A percentile compares a stretch with the other conserved stretches of the same genome.
Conservation (phyloP, 305 asterid genomes). For the Coffea humblotiana region DNA sequence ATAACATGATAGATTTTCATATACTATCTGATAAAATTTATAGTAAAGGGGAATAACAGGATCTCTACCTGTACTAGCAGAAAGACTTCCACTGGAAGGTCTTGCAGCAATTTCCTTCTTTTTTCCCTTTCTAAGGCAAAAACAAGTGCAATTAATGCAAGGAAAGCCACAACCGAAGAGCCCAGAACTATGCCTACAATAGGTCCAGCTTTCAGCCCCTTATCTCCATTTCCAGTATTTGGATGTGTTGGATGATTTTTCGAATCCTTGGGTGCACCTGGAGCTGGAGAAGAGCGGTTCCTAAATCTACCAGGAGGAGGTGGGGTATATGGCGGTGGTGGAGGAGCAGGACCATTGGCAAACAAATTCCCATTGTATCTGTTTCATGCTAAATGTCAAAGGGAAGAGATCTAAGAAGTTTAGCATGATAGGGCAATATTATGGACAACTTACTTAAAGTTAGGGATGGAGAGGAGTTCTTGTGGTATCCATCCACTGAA, state of each 20-base stretch:
- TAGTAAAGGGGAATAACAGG: slow-evolving; percentile 16
- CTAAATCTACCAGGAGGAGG: slow-evolving; percentile 80
- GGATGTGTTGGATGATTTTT: slow-evolving; percentile 36
- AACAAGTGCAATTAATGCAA: slow-evolving; percentile 54
- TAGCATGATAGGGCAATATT: not conserved
- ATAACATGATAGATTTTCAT: not conserved
- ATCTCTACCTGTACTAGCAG: slow-evolving; percentile 53
- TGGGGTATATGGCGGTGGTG: slow-evolving; percentile 80
- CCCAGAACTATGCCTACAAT: slow-evolving; percentile 81
- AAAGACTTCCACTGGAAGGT: slow-evolving; percentile 61
- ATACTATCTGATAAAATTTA: not conserved
- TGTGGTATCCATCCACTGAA: slow-evolving; percentile 94
- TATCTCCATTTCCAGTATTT: slow-evolving; percentile 40
- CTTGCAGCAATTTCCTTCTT: slow-evolving; percentile 69
- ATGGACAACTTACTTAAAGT: slow-evolving; percentile 60
- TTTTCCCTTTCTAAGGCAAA: slow-evolving; percentile 61
- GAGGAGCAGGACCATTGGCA: slow-evolving; percentile 88
- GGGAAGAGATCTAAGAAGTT: slow-evolving; percentile 2
- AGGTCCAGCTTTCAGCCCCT: slow-evolving; percentile 64
- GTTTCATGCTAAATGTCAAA: slow-evolving; percentile 33
- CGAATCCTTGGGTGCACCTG: slow-evolving; percentile 48
- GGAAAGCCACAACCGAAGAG: slow-evolving; percentile 45
- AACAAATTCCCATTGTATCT: slow-evolving; percentile 82
- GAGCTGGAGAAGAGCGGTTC: slow-evolving; percentile 46
- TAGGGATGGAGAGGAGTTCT: slow-evolving; percentile 68